Evolutionary conservation across 2,329 filamentous ascomycete species (phyloP).

Genomic region (Pseudogymnoascus destructans): DNA sequence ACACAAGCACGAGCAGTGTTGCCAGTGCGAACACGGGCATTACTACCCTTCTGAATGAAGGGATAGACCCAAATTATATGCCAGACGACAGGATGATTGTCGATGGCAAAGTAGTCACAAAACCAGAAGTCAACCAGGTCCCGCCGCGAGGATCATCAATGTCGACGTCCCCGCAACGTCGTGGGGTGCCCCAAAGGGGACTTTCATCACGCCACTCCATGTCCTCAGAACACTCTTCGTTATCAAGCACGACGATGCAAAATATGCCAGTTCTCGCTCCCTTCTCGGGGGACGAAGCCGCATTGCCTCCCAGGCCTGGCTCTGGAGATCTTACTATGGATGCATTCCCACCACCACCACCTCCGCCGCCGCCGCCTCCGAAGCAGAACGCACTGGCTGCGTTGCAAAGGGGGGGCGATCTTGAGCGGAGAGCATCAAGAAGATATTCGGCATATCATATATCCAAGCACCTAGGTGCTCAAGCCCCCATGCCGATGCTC

Average conservation of each 20-base stretch:
- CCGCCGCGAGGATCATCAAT: neutral
- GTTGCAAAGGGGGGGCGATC: constrained; percentile 77
- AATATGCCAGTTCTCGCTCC: constrained; percentile 62
- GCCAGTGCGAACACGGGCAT: constrained; percentile 45
- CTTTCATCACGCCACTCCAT: constrained; percentile 35
- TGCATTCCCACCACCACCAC: constrained; percentile 50
- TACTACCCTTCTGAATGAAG: constrained; percentile 46
- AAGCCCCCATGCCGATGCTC: constrained; percentile 76
- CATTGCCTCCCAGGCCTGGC: constrained; percentile 33
- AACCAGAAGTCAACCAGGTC: constrained; percentile 32
- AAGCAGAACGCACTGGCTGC: constrained; percentile 81
- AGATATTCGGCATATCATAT: constrained; percentile 96
- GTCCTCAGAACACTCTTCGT: constrained; percentile 48
- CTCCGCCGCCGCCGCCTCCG: constrained; percentile 60
- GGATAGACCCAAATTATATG: constrained; percentile 24
- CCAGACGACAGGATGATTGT: constrained; percentile 4
- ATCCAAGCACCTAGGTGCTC: constrained; percentile 78
- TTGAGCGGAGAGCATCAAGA: constrained; percentile 83
- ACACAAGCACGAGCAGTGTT: constrained; percentile 45
- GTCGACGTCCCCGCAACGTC: constrained; percentile 15
- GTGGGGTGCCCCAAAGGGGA: constrained; percentile 32
- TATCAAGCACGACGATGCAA: constrained; percentile 66
- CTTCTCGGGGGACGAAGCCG: constrained; percentile 49
- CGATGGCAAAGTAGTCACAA: constrained; percentile 6
- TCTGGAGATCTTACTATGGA: constrained; percentile 37